A percentile compares a stretch with the other conserved stretches of the same genome.
phyloP scores from a whole-genome alignment of 805 yeast species.

The Dipodascopsis uninucleata region DNA sequence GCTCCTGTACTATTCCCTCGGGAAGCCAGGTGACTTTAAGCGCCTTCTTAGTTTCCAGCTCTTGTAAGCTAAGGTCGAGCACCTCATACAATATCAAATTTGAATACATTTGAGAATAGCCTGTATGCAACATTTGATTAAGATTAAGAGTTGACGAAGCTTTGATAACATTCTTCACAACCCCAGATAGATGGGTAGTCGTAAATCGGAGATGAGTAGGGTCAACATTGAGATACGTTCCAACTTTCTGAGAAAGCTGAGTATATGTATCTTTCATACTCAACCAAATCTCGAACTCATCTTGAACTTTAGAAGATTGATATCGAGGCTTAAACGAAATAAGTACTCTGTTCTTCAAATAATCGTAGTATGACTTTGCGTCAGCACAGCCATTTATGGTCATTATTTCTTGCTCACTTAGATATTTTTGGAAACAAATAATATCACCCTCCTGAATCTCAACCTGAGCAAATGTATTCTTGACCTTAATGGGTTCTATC shows the following conservation, averaged over 20 bases:
- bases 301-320: constrained; percentile 31
- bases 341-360: constrained; percentile 33
- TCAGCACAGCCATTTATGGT: constrained; percentile 13
- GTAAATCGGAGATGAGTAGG: constrained; percentile 64
- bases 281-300: constrained; percentile 54
- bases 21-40: constrained; percentile 70
- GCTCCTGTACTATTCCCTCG: constrained; percentile 66
- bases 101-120: constrained; percentile 11
- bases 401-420: constrained; percentile 24
- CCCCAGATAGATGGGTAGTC: constrained; percentile 56
- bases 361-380: constrained; percentile 34
- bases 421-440: constrained; percentile 35
- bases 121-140: constrained; percentile 30
- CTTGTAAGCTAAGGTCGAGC: constrained; percentile 67
- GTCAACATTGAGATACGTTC: constrained; percentile 49
- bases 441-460: constrained; percentile 40
- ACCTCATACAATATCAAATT: constrained; percentile 63
- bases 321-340: constrained; percentile 31
- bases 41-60: constrained; percentile 70
- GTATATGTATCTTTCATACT: constrained; percentile 56
- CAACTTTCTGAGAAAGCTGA: constrained; percentile 61
- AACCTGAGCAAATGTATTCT: constrained; percentile 32
- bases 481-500: constrained; percentile 34
- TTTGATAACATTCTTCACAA: constrained; percentile 38
- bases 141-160: constrained; percentile 39